Evolutionary conservation across 1,284 basidiomycete genomes (phyloP), one percentile per base, ranked within the genome.

Genomic region (Sporisorium graminicola): DNA sequence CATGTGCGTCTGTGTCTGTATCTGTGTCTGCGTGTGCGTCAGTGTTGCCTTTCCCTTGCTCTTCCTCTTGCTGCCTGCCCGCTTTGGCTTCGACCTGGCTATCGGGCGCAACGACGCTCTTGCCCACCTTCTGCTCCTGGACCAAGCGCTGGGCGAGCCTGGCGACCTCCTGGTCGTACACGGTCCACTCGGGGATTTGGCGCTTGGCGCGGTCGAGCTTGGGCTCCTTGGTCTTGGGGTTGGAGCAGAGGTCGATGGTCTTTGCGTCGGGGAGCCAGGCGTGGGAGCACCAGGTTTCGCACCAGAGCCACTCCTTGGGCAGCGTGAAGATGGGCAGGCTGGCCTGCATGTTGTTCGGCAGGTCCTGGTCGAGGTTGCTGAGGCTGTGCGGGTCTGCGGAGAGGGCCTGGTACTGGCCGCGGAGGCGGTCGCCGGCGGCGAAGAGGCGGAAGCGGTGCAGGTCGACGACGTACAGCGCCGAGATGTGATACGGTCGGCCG

Each of bases 101-200:
- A 7, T 66, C 52, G 2, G 72, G 72, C 20, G 61, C 66, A 13
- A 74, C 72, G 10, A 74, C 72, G 27, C 63, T 70, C 18, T 26
- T 57, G 2, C 67, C 67, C 2, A 75, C 64, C 22, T 29, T 49
- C 27, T 53, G 56, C 31, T 76, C 52, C 53, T 76, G 60, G 14
- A 73, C 74, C 26, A 86, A 58, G 5, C 82, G 60, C 27, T 76
- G 63, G 0, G 86, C 86, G 12, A 87, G 64, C 8, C 65, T 77
- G 1, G 85, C 85, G 8, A 87, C 84, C 60, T 87, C 86, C 14
- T 83, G 73, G 67, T 98, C 96, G 82, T 98, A 98, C 50, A 89
- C 89, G 68, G 95, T 94, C 97, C 96, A 99, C 86, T 99, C 96
- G 0, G 96, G 95, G 58, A 99, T 98, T 81, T 95, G 91, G 42